Evolutionary conservation across 805 yeast genomes (phyloP), one percentile per base, ranked within the genome.

Genomic region (Sugiyamaella floridensis): DNA sequence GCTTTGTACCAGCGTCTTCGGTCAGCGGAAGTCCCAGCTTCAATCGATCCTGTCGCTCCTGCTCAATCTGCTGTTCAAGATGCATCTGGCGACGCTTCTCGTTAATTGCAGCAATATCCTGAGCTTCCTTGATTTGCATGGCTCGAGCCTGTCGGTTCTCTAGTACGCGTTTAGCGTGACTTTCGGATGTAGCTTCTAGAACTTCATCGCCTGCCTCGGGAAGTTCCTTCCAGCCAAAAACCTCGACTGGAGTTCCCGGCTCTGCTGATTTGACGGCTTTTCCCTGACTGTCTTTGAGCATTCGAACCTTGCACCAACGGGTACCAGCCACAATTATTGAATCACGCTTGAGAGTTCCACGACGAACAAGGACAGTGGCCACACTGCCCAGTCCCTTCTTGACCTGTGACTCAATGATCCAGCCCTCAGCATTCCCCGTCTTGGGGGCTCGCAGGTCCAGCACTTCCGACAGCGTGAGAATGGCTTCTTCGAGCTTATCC

Each of bases 171-270:
- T 88, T 89, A 7, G 96, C 96, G 37, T 74, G 67, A 12, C 79
- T 73, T 65, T 90, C 97, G 61, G 70, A 80, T 56, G 79, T 78
- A 11, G 93, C 95, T 64, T 89, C 85, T 4, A 92, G 65, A 1
- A 87, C 81, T 57, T 80, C 80, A 57, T 89, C 96, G 9, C 99
- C 99, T 10, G 96, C 93, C 49, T 80, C 86, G 0, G 98, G 98
- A 40, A 90, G 70, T 37, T 82, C 90, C 64, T 86, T 89, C 99
- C 99, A 93, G 0, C 99, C 99, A 65, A 87, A 77, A 7, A 93
- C 75, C 62, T 89, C 95, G 1, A 88, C 95, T 0, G 98, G 97
- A 8, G 86, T 83, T 0, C 96, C 84, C 0, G 99, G 98, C 0
- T 81, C 79, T 0, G 96, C 97, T 29, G 67, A 54, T 54, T 81